Conservation (phyloP, 2,329 filamentous ascomycete species). For the Thielaviopsis punctulata region DNA sequence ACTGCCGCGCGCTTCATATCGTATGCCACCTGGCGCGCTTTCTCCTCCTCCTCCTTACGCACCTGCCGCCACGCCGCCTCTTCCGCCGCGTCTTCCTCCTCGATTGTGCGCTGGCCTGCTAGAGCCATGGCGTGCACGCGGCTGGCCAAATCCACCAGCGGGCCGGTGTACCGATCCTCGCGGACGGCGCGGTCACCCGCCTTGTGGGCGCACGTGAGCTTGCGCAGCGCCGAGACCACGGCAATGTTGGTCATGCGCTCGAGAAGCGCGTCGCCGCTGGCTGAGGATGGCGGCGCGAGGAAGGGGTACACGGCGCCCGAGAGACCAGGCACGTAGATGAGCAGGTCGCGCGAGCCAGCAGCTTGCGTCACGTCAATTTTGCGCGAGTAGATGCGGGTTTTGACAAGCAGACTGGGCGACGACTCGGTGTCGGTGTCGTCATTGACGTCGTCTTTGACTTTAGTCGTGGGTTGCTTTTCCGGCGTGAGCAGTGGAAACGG, state of each 20-base stretch:
- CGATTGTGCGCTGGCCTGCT: neutral
- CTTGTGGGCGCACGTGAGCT: neutral
- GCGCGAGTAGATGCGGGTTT: neutral
- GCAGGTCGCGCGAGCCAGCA: neutral
- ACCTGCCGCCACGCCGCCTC: neutral
- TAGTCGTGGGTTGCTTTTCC: neutral
- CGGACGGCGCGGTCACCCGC: neutral
- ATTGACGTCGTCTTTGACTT: neutral
- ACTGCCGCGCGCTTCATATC: neutral
- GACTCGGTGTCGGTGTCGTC: neutral
- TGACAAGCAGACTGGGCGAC: neutral
- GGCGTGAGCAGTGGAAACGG: neutral
- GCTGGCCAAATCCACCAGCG: slow-evolving; percentile 7
- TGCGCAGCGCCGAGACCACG: slow-evolving; percentile 2
- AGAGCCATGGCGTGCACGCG: slow-evolving; percentile 6
- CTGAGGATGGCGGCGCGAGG: neutral
- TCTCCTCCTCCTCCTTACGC: neutral
- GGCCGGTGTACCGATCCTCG: slow-evolving; percentile 6
- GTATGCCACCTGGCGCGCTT: neutral
- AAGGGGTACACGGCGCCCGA: slow-evolving; percentile 3
- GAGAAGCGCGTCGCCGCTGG: neutral
- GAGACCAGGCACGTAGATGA: slow-evolving; percentile 4
- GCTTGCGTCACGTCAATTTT: neutral
- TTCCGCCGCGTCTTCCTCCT: neutral
- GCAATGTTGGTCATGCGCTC: slow-evolving; percentile 4